Evolutionary conservation across 768 basidiomycete genomes (phyloP), one percentile per base, ranked within the genome.

Genomic region (Leccinellum rugosiceps): DNA sequence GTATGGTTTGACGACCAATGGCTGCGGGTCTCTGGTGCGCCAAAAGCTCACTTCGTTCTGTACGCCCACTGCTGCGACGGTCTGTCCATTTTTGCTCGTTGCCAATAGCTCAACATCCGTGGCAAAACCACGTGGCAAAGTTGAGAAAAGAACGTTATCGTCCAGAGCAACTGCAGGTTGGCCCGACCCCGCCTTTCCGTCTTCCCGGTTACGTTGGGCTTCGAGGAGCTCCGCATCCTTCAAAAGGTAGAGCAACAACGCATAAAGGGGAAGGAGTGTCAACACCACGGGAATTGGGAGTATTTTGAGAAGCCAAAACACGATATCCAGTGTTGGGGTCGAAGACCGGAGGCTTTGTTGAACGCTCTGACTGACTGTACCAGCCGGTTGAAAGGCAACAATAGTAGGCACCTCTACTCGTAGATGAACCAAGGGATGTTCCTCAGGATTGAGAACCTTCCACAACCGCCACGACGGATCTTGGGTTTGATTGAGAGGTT

Each of bases 191-290:
- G 70, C 62, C 58, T 80, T 78, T 1, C 76, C 66, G 34, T 82
- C 83, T 2, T 76, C 75, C 31, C 83, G 80, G 66, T 88, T 80
- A 41, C 87, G 80, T 65, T 94, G 92, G 3, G 91, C 89, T 65
- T 94, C 94, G 34, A 97, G 79, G 1, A 94, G 82, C 57, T 99
- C 94, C 0, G 92, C 85, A 62, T 96, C 88, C 75, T 95, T 96
- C 59, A 98, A 76, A 2, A 99, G 79, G 68, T 94, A 94, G 10
- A 92, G 77, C 8, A 96, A 77, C 11, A 98, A 73, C 8, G 82
- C 79, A 69, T 90, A 98, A 10, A 98, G 77, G 4, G 81, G 71
- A 25, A 80, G 74, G 7, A 88, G 90, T 0, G 95, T 96, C 6
- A 78, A 78, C 8, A 84, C 81, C 67, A 97, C 95, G 0, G 96